Evolutionary conservation across 2,329 filamentous ascomycete genomes (phyloP).

Genomic region (Aspergillus ruber): DNA sequence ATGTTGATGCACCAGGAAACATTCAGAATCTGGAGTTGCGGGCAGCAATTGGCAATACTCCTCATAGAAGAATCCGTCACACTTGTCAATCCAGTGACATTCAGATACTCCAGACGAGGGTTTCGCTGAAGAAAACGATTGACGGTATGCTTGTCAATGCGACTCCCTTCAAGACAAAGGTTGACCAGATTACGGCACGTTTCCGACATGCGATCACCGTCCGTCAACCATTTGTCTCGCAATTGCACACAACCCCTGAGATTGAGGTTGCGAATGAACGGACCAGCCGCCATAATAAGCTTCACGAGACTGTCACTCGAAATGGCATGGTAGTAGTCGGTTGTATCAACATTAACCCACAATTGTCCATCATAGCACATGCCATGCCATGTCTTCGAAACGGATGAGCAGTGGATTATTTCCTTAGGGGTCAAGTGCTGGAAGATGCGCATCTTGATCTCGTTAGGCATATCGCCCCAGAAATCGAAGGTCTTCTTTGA

Average conservation of each 20-base stretch:
- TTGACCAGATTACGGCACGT: constrained; percentile 81
- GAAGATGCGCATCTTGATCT: constrained; percentile 73
- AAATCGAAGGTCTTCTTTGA: constrained; percentile 53
- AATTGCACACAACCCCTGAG: constrained; percentile 86
- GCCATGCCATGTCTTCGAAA: constrained; percentile 70
- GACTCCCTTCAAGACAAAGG: constrained; percentile 82
- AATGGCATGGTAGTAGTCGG: constrained; percentile 82
- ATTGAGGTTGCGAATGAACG: constrained; percentile 86
- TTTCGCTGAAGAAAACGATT: constrained; percentile 77
- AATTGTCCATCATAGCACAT: constrained; percentile 93
- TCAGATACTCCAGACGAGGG: constrained; percentile 70
- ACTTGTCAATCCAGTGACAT: constrained; percentile 72
- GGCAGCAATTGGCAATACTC: constrained; percentile 75
- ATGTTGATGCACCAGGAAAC: constrained; percentile 90
- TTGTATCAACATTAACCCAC: constrained; percentile 78
- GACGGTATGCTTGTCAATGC: constrained; percentile 71
- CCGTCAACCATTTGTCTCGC: constrained; percentile 68
- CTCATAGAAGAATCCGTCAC: constrained; percentile 77
- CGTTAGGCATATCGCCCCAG: constrained; percentile 74
- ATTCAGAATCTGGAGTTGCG: constrained; percentile 75
- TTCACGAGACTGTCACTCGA: constrained; percentile 75
- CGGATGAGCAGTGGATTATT: constrained; percentile 68
- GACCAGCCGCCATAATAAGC: constrained; percentile 77
- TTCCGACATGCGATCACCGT: constrained; percentile 63
- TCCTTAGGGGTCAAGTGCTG: constrained; percentile 71